Conservation (phyloP, 345 rosid species). For the Eucalyptus cladocalyx region DNA sequence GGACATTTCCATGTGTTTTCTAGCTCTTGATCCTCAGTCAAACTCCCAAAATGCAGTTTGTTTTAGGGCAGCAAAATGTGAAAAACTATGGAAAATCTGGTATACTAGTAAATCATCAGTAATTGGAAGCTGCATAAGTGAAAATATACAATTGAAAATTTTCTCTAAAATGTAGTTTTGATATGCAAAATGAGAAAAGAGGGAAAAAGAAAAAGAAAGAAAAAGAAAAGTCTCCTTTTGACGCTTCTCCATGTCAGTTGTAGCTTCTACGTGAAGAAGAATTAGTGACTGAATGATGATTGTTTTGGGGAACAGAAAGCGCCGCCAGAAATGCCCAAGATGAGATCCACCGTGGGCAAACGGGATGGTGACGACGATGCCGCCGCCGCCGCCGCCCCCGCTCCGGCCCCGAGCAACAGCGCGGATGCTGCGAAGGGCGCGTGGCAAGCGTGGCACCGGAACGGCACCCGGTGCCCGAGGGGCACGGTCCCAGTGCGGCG, state of each 20-base stretch:
- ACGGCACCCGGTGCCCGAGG: conserved; percentile 80
- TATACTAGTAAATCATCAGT: neutral
- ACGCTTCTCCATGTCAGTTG: neutral
- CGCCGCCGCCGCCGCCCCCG: neutral
- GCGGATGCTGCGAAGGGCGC: conserved; percentile 17
- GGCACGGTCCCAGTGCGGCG: conserved; percentile 91
- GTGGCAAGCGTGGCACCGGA: conserved; percentile 86
- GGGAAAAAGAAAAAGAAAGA: accelerated
- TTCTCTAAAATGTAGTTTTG: neutral
- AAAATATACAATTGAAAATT: neutral
- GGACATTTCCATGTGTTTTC: neutral
- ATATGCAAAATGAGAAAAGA: neutral
- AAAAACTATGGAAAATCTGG: neutral
- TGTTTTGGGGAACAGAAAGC: conserved; percentile 26
- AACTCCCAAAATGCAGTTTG: neutral
- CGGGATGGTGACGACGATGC: neutral
- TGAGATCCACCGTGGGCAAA: neutral
- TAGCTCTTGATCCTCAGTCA: neutral
- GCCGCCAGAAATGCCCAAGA: conserved; percentile 19
- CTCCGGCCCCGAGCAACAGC: neutral
- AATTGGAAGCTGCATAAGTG: neutral
- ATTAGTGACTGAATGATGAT: neutral
- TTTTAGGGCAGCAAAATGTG: neutral
- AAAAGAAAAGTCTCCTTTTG: neutral
- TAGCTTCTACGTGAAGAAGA: neutral